A percentile compares a stretch with the other conserved stretches of the same genome.
Conservation (phyloP, 2,329 filamentous ascomycete species). For the Lasiodiplodia hormozganensis region DNA sequence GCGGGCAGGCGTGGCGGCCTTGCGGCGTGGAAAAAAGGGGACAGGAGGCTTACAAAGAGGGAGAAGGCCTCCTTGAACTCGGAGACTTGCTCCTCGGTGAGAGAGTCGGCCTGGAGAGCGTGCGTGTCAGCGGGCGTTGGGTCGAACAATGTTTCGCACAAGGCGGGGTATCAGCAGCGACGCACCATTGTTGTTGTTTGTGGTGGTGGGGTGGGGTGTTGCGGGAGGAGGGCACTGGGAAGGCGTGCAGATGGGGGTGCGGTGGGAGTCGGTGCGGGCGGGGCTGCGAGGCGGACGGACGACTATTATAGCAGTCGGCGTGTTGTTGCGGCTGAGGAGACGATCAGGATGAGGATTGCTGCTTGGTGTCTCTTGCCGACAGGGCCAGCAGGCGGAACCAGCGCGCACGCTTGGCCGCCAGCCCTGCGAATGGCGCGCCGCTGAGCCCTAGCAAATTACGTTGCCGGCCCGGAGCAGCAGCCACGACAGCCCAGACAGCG, state of each 20-base stretch:
- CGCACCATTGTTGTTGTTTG: slow-evolving; percentile 43
- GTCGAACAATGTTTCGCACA: slow-evolving; percentile 33
- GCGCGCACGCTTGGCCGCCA: slow-evolving; percentile 25
- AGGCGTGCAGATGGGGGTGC: slow-evolving; percentile 2
- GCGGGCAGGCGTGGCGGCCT: slow-evolving; percentile 1
- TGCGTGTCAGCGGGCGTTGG: slow-evolving; percentile 20
- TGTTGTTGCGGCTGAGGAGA: slow-evolving; percentile 25
- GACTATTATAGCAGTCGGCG: slow-evolving; percentile 22
- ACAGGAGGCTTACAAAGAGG: slow-evolving; percentile 82
- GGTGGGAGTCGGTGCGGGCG: slow-evolving; percentile 11
- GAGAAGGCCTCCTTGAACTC: slow-evolving; percentile 99
- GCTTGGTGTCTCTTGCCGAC: slow-evolving; percentile 21
- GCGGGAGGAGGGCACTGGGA: neutral
- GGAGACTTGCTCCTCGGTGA: slow-evolving; percentile 99
- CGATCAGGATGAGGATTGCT: slow-evolving; percentile 28
- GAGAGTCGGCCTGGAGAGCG: slow-evolving; percentile 81
- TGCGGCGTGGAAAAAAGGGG: slow-evolving; percentile 33
- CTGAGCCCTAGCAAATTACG: slow-evolving; percentile 25
- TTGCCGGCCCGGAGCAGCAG: slow-evolving; percentile 11
- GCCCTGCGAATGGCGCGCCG: slow-evolving; percentile 27
- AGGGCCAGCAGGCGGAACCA: slow-evolving; percentile 27
- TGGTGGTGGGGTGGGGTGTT: slow-evolving; percentile 1
- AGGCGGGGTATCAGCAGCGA: slow-evolving; percentile 43
- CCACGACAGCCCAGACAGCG: neutral
- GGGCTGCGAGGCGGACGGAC: neutral